Percentiles rank a stretch among this genome's conserved stretches.
Conservation (phyloP, 2,329 filamentous ascomycete genomes). For the Curvularia sp. region DNA sequence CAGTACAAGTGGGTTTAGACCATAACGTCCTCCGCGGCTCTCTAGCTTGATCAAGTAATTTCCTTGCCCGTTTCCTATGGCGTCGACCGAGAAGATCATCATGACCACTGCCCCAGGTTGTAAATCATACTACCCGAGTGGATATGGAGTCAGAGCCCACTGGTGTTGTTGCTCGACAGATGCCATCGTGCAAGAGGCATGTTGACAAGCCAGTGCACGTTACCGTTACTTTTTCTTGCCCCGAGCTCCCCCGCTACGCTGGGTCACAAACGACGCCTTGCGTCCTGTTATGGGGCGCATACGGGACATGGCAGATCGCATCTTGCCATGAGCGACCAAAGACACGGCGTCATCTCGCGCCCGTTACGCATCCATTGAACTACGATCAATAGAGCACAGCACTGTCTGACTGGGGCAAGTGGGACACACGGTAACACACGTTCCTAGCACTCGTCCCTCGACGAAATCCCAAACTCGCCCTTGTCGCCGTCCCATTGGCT, state of each 20-base stretch:
- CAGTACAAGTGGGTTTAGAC: constrained; percentile 40
- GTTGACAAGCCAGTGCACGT: constrained; percentile 43
- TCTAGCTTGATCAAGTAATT: constrained; percentile 40
- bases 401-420: constrained; percentile 36
- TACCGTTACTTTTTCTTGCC: constrained; percentile 40
- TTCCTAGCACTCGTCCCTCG: constrained; percentile 27
- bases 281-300: constrained; percentile 20
- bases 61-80: constrained; percentile 32
- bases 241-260: constrained; percentile 28
- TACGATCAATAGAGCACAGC: constrained; percentile 34
- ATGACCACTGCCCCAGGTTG: constrained; percentile 26
- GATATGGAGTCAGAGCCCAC: constrained; percentile 34
- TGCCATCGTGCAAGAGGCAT: constrained; percentile 34
- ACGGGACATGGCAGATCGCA: constrained; percentile 36
- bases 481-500: constrained; percentile 33
- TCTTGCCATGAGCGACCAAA: constrained; percentile 29
- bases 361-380: constrained; percentile 29
- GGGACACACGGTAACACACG: constrained; percentile 47
- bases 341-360: constrained; percentile 35
- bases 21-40: constrained; percentile 39
- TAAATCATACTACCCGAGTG: constrained; percentile 38
- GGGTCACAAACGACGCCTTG: constrained; percentile 32
- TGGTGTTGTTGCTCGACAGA: constrained; percentile 41
- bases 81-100: constrained; percentile 25
- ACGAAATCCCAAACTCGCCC: constrained; percentile 26